phyloP scores from a whole-genome alignment of 352 stramenopile genomes.

The Phytophthora cactorum region DNA sequence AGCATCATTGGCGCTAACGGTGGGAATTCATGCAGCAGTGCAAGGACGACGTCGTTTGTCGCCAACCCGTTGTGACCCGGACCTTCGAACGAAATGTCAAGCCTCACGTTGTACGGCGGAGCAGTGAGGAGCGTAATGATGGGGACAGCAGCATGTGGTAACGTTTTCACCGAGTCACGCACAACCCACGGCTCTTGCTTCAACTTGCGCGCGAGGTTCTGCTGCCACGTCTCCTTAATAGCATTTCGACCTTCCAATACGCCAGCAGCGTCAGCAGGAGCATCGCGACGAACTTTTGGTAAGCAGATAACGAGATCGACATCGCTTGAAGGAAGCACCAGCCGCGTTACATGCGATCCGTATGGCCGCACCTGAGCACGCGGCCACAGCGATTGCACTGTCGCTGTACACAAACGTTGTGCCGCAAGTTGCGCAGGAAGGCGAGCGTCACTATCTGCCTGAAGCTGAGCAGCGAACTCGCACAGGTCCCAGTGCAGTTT shows the following conservation, averaged over 20 bases:
- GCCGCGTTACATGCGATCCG: slow-evolving; percentile 95
- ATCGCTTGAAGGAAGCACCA: slow-evolving; percentile 96
- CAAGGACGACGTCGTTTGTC: slow-evolving; percentile 94
- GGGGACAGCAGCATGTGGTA: slow-evolving; percentile 96
- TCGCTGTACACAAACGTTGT: slow-evolving; percentile 77
- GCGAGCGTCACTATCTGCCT: slow-evolving; percentile 72
- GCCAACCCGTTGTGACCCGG: slow-evolving; percentile 96
- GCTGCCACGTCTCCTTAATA: slow-evolving; percentile 98
- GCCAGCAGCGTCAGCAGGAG: slow-evolving; percentile 93
- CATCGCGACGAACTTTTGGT: slow-evolving; percentile 96
- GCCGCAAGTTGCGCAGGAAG: slow-evolving; percentile 79
- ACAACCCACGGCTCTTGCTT: slow-evolving; percentile 94
- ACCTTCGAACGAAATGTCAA: slow-evolving; percentile 98
- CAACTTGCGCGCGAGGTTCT: slow-evolving; percentile 95
- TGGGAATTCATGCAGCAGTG: slow-evolving; percentile 94
- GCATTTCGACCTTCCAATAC: slow-evolving; percentile 98
- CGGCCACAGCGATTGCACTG: slow-evolving; percentile 93
- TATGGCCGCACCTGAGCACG: slow-evolving; percentile 97
- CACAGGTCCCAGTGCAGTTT: slow-evolving; percentile 91
- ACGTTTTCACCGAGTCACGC: slow-evolving; percentile 95
- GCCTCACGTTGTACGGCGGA: slow-evolving; percentile 77
- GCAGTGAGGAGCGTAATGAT: slow-evolving; percentile 96
- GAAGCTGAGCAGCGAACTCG: slow-evolving; percentile 82
- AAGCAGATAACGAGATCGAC: slow-evolving; percentile 98
- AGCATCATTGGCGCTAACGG: slow-evolving; percentile 96